Evolutionary conservation across 108 stramenopile species (phyloP), one percentile per base, ranked within the genome.

Genomic region (Fragilaria crotonensis): DNA sequence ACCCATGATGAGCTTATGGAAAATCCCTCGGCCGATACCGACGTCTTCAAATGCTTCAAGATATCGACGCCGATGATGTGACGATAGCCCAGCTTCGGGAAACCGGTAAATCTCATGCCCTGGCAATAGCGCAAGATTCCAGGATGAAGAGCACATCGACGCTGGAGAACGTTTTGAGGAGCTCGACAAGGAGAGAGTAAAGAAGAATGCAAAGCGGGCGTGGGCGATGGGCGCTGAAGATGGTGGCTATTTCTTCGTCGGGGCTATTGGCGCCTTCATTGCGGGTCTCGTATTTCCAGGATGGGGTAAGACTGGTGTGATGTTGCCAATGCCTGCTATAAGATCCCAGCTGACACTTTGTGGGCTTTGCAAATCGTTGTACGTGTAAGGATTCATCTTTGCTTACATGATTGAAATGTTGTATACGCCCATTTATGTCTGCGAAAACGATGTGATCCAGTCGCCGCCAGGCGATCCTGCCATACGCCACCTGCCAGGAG

Each of bases 1-100:
- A 80, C 70, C 0, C 94, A 95, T 73, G 74, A 77, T 26, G 90
- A 90, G 47, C 81, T 96, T 27, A 62, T 95, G 74, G 54, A 58
- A 25, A 45, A 48, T 29, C 71, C 64, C 9, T 71, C 27, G 64
- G 69, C 19, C 74, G 59, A 28, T 86, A 82, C 30, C 54, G 51
- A 31, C 78, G 79, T 33, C 67, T 86, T 2, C 75, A 76, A 25
- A 69, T n/a, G n/a, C n/a, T n/a, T n/a, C n/a, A n/a, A n/a, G n/a
- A n/a, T n/a, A n/a, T n/a, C n/a, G n/a, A n/a, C 74, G 33, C 67
- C 57, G 5, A 75, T 68, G 48, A 78, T 41, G 9, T 57, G 69
- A 9, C 51, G 46, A 25, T 45, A 59, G 18, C 47, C 68, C 20
- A 52, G 30, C 14, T 53, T 70, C 23, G 22, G 41, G 26, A 45